phyloP scores from a whole-genome alignment of 1,139 yeast genomes.

The Blastobotrys serpentis region DNA sequence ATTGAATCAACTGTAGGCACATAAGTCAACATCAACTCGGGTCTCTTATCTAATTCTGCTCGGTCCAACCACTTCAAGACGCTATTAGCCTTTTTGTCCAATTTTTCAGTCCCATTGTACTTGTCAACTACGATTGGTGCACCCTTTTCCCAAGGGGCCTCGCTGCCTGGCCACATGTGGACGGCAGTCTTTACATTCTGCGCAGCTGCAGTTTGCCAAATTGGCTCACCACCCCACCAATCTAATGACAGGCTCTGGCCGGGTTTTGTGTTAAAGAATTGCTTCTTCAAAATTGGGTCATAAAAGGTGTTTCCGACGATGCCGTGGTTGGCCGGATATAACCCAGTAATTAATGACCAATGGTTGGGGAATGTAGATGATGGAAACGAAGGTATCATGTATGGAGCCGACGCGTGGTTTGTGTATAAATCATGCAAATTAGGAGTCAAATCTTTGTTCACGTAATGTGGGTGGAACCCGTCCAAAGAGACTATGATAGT shows the following conservation, averaged over 20 bases:
- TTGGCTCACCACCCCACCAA: constrained; percentile 91
- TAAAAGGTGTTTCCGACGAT: constrained; percentile 81
- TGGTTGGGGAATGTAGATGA: constrained; percentile 89
- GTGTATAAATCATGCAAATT: constrained; percentile 56
- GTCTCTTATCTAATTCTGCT: constrained; percentile 48
- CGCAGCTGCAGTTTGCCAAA: constrained; percentile 75
- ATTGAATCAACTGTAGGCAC: constrained; percentile 76
- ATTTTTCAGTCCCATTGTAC: constrained; percentile 62
- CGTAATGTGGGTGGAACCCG: constrained; percentile 90
- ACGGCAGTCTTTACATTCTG: constrained; percentile 70
- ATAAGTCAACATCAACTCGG: constrained; percentile 76
- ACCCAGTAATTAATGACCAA: constrained; percentile 86
- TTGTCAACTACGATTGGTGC: constrained; percentile 54
- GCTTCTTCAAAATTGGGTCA: constrained; percentile 56
- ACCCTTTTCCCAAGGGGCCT: constrained; percentile 51
- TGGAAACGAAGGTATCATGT: constrained; percentile 84
- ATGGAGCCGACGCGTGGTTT: constrained; percentile 69
- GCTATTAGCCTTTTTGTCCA: constrained; percentile 55
- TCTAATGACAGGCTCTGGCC: constrained; percentile 53
- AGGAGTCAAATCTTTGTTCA: constrained; percentile 68
- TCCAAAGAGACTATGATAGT: constrained; percentile 77
- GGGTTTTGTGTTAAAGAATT: constrained; percentile 65
- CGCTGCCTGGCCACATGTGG: constrained; percentile 98
- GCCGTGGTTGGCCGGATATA: constrained; percentile 82
- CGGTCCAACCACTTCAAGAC: constrained; percentile 68